A percentile compares a stretch with the other conserved stretches of the same genome.
Conservation (phyloP, 2,329 filamentous ascomycete genomes). For the Purpureocillium lavendulum region DNA sequence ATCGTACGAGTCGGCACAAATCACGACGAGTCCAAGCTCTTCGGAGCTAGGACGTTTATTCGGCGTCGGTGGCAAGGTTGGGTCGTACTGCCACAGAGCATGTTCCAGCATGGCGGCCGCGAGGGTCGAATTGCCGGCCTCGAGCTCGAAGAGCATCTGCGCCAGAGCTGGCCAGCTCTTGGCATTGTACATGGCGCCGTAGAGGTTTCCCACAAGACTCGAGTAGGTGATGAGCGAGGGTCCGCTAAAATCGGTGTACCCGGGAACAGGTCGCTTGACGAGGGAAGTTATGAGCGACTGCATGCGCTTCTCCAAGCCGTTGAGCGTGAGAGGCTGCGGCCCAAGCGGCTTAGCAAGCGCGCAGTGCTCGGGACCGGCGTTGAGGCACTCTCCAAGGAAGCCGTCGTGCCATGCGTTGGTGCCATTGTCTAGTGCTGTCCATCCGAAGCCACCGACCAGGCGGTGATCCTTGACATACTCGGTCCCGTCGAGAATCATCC, state of each 20-base stretch:
- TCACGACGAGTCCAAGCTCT: constrained; percentile 32
- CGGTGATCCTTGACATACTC: constrained; percentile 39
- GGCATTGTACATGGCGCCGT: constrained; percentile 33
- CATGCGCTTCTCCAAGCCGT: constrained; percentile 30
- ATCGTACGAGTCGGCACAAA: constrained; percentile 39
- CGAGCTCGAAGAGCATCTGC: constrained; percentile 32
- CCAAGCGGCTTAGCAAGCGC: constrained; percentile 28
- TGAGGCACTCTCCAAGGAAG: constrained; percentile 40
- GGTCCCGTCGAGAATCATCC: constrained; percentile 40
- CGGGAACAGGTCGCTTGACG: constrained; percentile 26
- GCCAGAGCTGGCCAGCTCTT: constrained; percentile 32
- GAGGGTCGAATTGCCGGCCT: constrained; percentile 34
- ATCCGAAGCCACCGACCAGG: constrained; percentile 35
- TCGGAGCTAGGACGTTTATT: constrained; percentile 21
- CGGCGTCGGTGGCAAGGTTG: constrained; percentile 19
- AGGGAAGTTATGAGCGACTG: constrained; percentile 26
- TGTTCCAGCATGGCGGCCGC: constrained; percentile 29
- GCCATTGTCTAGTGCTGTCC: constrained; percentile 37
- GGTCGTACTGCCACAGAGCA: constrained; percentile 32
- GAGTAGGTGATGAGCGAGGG: constrained; percentile 39
- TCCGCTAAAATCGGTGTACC: constrained; percentile 28
- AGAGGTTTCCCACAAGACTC: constrained; percentile 27
- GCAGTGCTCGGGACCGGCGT: constrained; percentile 36
- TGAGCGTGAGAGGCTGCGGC: constrained; percentile 20
- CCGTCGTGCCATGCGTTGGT: constrained; percentile 41